Base-by-base conservation (phyloP, 495 filamentous ascomycete genomes). In the Barbatosphaeria neglecta region DNA sequence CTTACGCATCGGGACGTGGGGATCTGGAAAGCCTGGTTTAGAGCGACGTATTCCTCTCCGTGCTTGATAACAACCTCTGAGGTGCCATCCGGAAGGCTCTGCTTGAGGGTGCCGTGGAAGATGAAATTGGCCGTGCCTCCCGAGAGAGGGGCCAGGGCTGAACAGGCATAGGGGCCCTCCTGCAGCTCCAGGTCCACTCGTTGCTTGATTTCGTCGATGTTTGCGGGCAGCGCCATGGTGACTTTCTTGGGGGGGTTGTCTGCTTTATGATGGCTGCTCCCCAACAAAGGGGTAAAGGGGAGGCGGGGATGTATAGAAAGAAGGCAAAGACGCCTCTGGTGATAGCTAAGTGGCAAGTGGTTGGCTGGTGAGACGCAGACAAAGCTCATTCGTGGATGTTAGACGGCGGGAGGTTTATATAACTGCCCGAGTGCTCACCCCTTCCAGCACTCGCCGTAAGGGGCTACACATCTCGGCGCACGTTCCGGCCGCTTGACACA, bases 51-150 rank as follows among this genome's bases (percentile, higher is more conserved):
- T 23, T 55, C 62, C 53, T 75, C 67, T 1, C 72, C 68, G 51
- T 81, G 76, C 54, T 81, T 82, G 47, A 82, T 60, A 27, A 76
- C 60, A 18, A 81, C 67, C 19, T 63, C 52, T 16, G 22, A 43
- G n/a, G 63, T 63, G 9, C 59, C 62, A 35, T 68, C 64, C 1
- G 60, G 51, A 4, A 73, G 61, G 8, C 69, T 61, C 4, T 53
- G 54, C 5, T 47, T 31, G 4, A 75, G 62, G 22, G 37, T 56
- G n/a, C 74, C 79, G 24, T 72, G 69, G 55, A 78, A 82, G 43
- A 76, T 71, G 49, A 75, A 82, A 50, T 82, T 82, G 43, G 73
- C 73, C 1, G 67, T 75, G 13, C 79, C 77, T 4, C 78, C 77
- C 16, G 70, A 74, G 3, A 81, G 58, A 2, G 56, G 57, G 1